Percentiles rank a stretch among this genome's conserved stretches.
These are phyloP conservation scores for Lunasporangiospora selenospora DNA, from an alignment of 192 early-diverging fungal species.

Conservation along the genomic window DNA sequence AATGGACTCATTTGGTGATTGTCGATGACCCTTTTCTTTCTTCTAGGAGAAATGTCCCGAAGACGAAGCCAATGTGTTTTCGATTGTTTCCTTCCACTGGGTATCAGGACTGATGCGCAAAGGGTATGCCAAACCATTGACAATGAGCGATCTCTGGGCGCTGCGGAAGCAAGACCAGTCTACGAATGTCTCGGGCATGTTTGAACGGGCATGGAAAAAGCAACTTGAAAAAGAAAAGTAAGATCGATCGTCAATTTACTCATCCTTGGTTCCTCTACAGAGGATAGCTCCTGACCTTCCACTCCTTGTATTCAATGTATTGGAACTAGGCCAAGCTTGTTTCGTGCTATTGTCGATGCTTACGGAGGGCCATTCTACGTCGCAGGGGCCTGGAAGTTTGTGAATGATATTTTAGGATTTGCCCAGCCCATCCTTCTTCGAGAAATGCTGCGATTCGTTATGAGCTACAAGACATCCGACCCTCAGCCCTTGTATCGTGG, in stretches of 20 bases:
- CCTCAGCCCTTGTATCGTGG: conserved; percentile 76
- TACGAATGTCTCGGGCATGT: conserved; percentile 60
- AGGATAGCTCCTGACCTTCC: not conserved
- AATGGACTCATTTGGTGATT: no score
- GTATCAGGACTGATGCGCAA: conserved; percentile 86
- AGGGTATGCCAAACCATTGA: conserved; percentile 77
- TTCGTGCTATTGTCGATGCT: conserved; percentile 63
- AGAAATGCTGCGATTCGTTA: conserved; percentile 72
- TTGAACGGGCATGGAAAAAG: conserved; percentile 73
- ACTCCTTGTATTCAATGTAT: not conserved
- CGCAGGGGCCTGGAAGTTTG: conserved; percentile 79
- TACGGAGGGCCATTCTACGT: conserved; percentile 73
- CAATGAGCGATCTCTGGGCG: conserved; percentile 74
- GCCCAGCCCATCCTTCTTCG: conserved; percentile 81
- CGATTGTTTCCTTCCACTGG: conserved; percentile 86
- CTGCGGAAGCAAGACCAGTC: conserved; percentile 68
- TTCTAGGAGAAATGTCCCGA: conserved; percentile 69
- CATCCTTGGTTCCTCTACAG: not conserved
- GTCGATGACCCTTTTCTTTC: not conserved
- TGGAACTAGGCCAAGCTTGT: conserved; percentile 66
- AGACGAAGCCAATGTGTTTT: conserved; percentile 83
- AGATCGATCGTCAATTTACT: not conserved
- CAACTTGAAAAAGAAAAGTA: conserved; percentile 66
- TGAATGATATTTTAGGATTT: conserved; percentile 79
- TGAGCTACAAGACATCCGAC: conserved; percentile 59